Conservation (phyloP, 495 filamentous ascomycete genomes). For the Durotheca rogersii region DNA sequence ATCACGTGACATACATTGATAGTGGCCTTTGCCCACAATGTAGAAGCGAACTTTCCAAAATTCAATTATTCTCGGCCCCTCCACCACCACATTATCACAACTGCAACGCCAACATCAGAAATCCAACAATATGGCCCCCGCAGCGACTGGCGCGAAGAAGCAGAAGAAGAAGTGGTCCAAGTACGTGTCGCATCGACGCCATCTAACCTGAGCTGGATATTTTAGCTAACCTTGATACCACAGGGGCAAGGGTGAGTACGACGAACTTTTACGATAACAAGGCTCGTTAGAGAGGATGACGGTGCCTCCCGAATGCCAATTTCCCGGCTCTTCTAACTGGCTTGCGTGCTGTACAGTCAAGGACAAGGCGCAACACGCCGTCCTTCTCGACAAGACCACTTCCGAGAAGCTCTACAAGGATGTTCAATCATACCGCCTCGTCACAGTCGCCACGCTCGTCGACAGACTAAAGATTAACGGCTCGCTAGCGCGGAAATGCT, state of each 20-base stretch:
- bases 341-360: conserved; percentile 67
- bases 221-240: conserved; percentile 28
- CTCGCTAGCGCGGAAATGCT: conserved; percentile 83
- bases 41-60: conserved; percentile 36
- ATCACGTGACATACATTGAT: conserved; percentile 23
- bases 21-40: conserved; percentile 21
- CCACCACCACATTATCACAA: conserved; percentile 38
- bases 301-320: conserved; percentile 8
- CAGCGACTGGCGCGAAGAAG: conserved; percentile 88
- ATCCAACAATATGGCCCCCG: conserved; percentile 64
- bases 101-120: conserved; percentile 47
- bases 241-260: conserved; percentile 37
- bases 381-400: conserved; percentile 75
- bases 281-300: conserved; percentile 13
- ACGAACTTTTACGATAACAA: conserved; percentile 20
- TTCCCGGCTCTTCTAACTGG: conserved; percentile 22
- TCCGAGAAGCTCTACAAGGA: conserved; percentile 95
- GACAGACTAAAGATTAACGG: conserved; percentile 99
- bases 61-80: conserved; percentile 45
- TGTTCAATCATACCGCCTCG: conserved; percentile 99
- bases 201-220: neutral
- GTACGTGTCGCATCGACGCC: conserved; percentile 43
- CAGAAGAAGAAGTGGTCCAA: conserved; percentile 99
- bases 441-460: conserved; percentile 98
- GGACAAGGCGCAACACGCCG: conserved; percentile 99